Base-by-base conservation (phyloP, 2,329 filamentous ascomycete genomes). In the Echinosphaeria canescens region DNA sequence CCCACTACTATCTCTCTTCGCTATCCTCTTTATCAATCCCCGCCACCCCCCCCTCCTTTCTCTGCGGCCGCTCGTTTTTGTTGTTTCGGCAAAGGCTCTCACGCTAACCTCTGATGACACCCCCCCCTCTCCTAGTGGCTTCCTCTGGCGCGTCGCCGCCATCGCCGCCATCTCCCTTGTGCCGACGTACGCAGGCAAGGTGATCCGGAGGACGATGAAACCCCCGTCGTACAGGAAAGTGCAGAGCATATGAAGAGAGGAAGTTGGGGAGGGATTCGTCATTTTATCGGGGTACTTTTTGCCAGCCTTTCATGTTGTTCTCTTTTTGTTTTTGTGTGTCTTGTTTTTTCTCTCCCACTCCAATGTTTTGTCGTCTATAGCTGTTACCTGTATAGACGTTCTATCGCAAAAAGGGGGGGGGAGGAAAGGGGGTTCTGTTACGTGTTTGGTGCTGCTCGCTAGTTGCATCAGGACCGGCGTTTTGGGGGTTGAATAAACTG, bases 161-260 rank as follows among this genome's bases (percentile, higher is more conserved):
- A 82, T 95, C 28, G 64, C 62, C 22, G 73, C 76, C 6, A 70
- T 92, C 24, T 79, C 78, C 23, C 50, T 95, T 30, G 63, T 91
- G 25, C 88, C 88, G 12, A 79, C 85, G 2, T 93, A 85, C 52
- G 74, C 69, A 27, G 81, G 66, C 13, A 95, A 95, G 55, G 48
- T 90, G 32, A 75, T 93, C 36, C 62, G 76, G 40, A 62, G 81
- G 42, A 81, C 71, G 32, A 73, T 91, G 59, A 84, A 76, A 51
- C 88, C 88, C 33, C 84, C 84, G 13, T 91, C 78, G 42, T 95
- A 93, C 53, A 64, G 88, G 41, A 98, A 98, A 56, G 84, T 98
- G 25, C 74, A 75, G 49, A 73, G 62, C 24, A 64, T 70, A 32
- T 75, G 49, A 50, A 24, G 4, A n/a, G n/a, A n/a, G n/a, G n/a